Evolutionary conservation across 495 filamentous ascomycete genomes (phyloP).

Genomic region (Xylaria venustula): DNA sequence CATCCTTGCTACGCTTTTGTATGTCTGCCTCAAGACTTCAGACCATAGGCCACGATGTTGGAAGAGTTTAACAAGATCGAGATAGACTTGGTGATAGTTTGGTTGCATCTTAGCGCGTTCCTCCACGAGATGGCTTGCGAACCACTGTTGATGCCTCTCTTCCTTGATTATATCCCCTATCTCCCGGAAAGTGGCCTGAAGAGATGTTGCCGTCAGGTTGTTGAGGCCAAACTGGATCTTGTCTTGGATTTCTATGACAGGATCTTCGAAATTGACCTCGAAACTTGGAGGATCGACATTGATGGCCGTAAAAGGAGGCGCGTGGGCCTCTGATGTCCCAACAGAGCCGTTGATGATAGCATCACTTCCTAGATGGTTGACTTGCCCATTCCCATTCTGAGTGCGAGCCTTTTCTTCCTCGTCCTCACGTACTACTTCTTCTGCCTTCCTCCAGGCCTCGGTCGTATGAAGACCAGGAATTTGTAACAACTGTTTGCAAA

Average conservation of each 20-base stretch:
- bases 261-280: constrained; percentile 68
- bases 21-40: constrained; percentile 92
- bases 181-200: constrained; percentile 76
- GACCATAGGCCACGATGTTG: constrained; percentile 73
- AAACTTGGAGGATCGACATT: constrained; percentile 66
- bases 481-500: constrained; percentile 77
- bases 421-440: constrained; percentile 72
- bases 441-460: constrained; percentile 75
- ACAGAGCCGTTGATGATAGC: constrained; percentile 63
- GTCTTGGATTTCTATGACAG: constrained; percentile 79
- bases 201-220: constrained; percentile 87
- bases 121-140: constrained; percentile 92
- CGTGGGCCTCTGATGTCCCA: constrained; percentile 54
- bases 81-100: constrained; percentile 90
- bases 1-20: constrained; percentile 76
- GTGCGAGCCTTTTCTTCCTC: constrained; percentile 47
- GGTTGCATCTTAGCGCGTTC: constrained; percentile 94
- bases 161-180: constrained; percentile 75
- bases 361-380: constrained; percentile 18
- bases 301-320: constrained; percentile 68
- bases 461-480: constrained; percentile 81
- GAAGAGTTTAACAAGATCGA: constrained; percentile 83
- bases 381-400: constrained; percentile 41
- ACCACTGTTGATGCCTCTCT: constrained; percentile 88
- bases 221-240: constrained; percentile 95